Conservation (phyloP, 2,329 filamentous ascomycete species). For the Talaromyces sp. region DNA sequence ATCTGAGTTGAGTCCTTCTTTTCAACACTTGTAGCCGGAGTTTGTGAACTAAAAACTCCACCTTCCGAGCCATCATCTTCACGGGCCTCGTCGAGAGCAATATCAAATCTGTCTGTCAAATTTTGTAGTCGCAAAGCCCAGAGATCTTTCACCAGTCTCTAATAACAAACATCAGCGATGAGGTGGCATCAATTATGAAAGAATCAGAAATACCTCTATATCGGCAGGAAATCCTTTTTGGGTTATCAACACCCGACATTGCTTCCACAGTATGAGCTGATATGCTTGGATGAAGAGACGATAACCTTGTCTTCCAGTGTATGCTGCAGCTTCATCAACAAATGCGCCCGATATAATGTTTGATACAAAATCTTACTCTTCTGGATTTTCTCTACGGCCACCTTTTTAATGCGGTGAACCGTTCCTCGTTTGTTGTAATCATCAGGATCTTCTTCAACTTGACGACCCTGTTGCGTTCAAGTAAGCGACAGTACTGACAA, state of each 20-base stretch:
- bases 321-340: slow-evolving; percentile 38
- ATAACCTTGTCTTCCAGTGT: slow-evolving; percentile 63
- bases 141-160: slow-evolving; percentile 70
- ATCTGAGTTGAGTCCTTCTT: background rate
- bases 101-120: slow-evolving; percentile 48
- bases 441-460: slow-evolving; percentile 61
- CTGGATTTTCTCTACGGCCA: slow-evolving; percentile 49
- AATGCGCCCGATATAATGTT: background rate
- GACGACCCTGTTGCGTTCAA: slow-evolving; percentile 31
- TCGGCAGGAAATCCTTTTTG: slow-evolving; percentile 64
- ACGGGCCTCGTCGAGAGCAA: slow-evolving; percentile 29
- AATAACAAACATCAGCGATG: background rate
- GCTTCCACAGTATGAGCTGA: slow-evolving; percentile 79
- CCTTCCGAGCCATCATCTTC: slow-evolving; percentile 36
- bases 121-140: slow-evolving; percentile 72
- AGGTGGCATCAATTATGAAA: background rate
- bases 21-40: slow-evolving; percentile 29
- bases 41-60: slow-evolving; percentile 56
- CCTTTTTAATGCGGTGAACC: slow-evolving; percentile 54
- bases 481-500: background rate
- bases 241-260: slow-evolving; percentile 69
- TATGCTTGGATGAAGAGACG: slow-evolving; percentile 79
- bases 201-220: slow-evolving; percentile 59
- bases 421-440: slow-evolving; percentile 63
- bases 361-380: slow-evolving; percentile 36